These are phyloP conservation scores for Gyrodon lividus DNA, from an alignment of 768 basidiomycete species.

Conservation along the genomic window DNA sequence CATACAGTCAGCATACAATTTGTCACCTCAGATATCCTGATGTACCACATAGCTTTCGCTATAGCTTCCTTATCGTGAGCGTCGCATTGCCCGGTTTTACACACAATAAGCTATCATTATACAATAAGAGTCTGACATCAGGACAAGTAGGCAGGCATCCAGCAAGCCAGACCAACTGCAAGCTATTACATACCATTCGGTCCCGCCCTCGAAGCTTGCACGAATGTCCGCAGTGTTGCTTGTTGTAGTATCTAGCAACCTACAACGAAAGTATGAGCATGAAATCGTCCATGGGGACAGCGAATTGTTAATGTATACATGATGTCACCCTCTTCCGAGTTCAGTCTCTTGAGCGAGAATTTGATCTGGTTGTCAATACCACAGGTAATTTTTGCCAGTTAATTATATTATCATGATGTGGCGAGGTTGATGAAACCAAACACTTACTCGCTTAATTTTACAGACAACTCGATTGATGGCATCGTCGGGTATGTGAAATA, in stretches of 20 bases:
- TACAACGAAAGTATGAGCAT: slow-evolving; percentile 26
- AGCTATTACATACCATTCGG: too few species aligned
- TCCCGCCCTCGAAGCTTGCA: slow-evolving; percentile 96
- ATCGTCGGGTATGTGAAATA: slow-evolving; percentile 55
- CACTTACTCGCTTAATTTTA: slow-evolving; percentile 87
- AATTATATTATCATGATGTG: slow-evolving; percentile 4
- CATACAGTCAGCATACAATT: neutral
- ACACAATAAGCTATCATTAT: neutral
- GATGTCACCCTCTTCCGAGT: slow-evolving; percentile 94
- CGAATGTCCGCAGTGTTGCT: slow-evolving; percentile 96
- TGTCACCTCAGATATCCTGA: too few species aligned
- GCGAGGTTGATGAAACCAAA: neutral
- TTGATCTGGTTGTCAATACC: slow-evolving; percentile 90
- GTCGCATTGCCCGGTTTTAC: neutral
- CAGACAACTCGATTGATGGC: slow-evolving; percentile 89
- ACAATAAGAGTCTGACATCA: slow-evolving; percentile 7
- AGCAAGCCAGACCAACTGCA: slow-evolving; percentile 5
- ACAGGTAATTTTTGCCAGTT: too few species aligned
- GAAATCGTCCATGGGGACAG: too few species aligned
- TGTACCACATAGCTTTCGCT: too few species aligned
- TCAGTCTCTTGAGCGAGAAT: slow-evolving; percentile 83
- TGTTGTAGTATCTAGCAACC: slow-evolving; percentile 96
- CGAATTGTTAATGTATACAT: slow-evolving; percentile 96
- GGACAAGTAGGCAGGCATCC: slow-evolving; percentile 6
- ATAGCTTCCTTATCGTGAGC: neutral